Conservation (phyloP, 2,329 filamentous ascomycete species). For the Akanthomyces muscarius region DNA sequence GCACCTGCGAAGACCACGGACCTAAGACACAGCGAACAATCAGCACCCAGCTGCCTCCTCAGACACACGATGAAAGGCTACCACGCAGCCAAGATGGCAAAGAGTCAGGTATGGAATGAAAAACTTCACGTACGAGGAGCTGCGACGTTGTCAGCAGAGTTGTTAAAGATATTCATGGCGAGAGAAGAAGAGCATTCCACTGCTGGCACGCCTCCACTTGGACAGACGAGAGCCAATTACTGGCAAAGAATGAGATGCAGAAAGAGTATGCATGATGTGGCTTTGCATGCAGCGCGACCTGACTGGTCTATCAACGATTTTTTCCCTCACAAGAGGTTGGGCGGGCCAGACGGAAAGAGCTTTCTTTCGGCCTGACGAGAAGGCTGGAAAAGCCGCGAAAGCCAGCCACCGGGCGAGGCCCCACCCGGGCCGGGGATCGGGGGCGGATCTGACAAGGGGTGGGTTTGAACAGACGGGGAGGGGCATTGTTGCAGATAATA, state of each 20-base stretch:
- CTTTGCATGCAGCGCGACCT: constrained; percentile 3
- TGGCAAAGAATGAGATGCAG: constrained; percentile 26
- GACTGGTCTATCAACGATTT: constrained; percentile 12
- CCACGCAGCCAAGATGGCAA: neutral
- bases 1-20: constrained; percentile 17
- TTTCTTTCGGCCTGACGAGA: neutral
- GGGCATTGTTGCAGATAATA: neutral
- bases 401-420: constrained; percentile 14
- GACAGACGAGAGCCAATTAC: constrained; percentile 32
- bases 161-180: constrained; percentile 38
- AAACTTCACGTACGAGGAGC: constrained; percentile 31
- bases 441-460: constrained; percentile 13
- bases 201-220: constrained; percentile 31
- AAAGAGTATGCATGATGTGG: constrained; percentile 30
- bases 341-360: neutral
- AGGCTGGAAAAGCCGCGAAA: constrained; percentile 7
- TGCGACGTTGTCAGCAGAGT: constrained; percentile 34
- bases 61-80: neutral
- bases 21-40: constrained; percentile 9
- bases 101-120: neutral
- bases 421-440: constrained; percentile 13
- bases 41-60: constrained; percentile 8
- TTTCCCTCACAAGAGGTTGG: constrained; percentile 9
- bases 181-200: constrained; percentile 17
- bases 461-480: neutral